Evolutionary conservation across 2,329 filamentous ascomycete species (phyloP).

Genomic region (Colletotrichum abscissum): DNA sequence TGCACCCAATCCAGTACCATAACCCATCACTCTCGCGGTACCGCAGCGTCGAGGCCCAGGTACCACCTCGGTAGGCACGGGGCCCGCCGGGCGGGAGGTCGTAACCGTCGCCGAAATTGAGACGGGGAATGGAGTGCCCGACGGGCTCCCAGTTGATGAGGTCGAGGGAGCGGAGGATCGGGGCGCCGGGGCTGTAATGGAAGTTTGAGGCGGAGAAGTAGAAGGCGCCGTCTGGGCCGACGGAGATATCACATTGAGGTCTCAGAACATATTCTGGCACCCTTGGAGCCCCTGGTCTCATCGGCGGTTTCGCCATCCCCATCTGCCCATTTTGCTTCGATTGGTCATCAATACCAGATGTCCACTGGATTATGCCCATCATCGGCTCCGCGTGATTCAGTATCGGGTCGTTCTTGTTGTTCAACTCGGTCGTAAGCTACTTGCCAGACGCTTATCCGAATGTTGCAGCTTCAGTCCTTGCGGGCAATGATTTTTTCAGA

Average conservation of each 20-base stretch:
- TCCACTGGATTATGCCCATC: conserved; percentile 70
- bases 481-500: conserved; percentile 37
- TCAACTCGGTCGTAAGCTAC: conserved; percentile 38
- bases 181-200: conserved; percentile 67
- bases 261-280: background rate
- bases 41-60: conserved; percentile 65
- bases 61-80: conserved; percentile 63
- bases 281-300: background rate
- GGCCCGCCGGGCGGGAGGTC: conserved; percentile 51
- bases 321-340: conserved; percentile 77
- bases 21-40: conserved; percentile 60
- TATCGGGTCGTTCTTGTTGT: conserved; percentile 57
- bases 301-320: conserved; percentile 72
- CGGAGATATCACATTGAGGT: conserved; percentile 47
- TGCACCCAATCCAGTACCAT: conserved; percentile 70
- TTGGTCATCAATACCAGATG: conserved; percentile 72
- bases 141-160: conserved; percentile 63
- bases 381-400: conserved; percentile 67
- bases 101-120: conserved; percentile 61
- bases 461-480: conserved; percentile 37
- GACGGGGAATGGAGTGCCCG: conserved; percentile 56
- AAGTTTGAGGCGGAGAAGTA: conserved; percentile 69
- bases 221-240: conserved; percentile 59
- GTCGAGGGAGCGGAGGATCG: conserved; percentile 65
- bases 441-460: conserved; percentile 37